phyloP scores from a whole-genome alignment of 1,139 yeast genomes.

The Pichia sp. region DNA sequence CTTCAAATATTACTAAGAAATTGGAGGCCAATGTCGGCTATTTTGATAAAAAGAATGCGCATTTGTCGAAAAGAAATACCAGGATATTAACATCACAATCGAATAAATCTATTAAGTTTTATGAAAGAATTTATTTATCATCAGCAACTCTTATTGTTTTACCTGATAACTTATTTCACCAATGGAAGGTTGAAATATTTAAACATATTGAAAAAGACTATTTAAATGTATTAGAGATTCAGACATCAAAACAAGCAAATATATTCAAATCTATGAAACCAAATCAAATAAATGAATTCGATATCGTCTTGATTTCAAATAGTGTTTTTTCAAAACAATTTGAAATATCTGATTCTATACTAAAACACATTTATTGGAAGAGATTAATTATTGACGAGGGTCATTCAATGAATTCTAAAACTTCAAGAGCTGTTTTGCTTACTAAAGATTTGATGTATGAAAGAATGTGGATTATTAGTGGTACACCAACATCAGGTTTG shows the following conservation, averaged over 20 bases:
- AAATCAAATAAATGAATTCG: slow-evolving; percentile 37
- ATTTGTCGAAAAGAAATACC: slow-evolving; percentile 2
- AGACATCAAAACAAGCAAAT: slow-evolving; percentile 12
- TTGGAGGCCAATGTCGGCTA: slow-evolving; percentile 40
- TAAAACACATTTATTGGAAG: slow-evolving; percentile 54
- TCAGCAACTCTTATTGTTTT: slow-evolving; percentile 54
- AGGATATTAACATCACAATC: too few species aligned
- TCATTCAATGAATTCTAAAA: slow-evolving; percentile 50
- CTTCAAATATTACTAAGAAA: slow-evolving; percentile 36
- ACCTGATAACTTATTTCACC: slow-evolving; percentile 62
- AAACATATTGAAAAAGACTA: slow-evolving; percentile 44
- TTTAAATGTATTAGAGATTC: slow-evolving; percentile 33
- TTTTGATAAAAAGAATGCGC: slow-evolving; percentile 33
- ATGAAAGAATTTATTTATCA: slow-evolving; percentile 34
- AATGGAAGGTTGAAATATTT: slow-evolving; percentile 54
- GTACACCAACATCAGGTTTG: slow-evolving; percentile 69
- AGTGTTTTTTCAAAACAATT: slow-evolving; percentile 40
- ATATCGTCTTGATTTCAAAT: slow-evolving; percentile 47
- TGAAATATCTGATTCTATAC: slow-evolving; percentile 31
- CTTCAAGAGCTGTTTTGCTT: slow-evolving; percentile 43
- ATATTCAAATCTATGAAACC: slow-evolving; percentile 29
- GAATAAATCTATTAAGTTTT: too few species aligned
- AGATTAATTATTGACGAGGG: slow-evolving; percentile 71
- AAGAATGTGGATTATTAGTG: slow-evolving; percentile 67
- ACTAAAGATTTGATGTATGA: slow-evolving; percentile 49